phyloP scores from a whole-genome alignment of 257 asterid species.

The Thymus mandschuricus region DNA sequence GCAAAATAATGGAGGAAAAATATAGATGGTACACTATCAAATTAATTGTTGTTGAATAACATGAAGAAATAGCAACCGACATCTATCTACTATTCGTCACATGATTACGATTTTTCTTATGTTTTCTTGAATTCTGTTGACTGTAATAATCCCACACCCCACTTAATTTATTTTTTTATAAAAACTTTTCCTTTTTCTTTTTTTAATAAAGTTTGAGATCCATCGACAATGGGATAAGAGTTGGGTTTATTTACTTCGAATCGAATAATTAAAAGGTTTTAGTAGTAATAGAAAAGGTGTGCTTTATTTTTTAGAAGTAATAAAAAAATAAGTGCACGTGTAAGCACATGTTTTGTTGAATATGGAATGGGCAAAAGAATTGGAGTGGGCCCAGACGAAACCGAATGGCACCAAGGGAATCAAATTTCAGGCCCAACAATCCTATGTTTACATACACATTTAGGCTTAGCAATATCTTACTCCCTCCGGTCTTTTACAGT shows the following conservation, averaged over 20 bases:
- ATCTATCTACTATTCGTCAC: no score
- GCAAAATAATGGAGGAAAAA: neutral
- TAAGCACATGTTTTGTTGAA: conserved; percentile 51
- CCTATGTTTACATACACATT: conserved; percentile 13
- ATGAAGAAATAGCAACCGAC: no score
- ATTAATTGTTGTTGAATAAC: no score
- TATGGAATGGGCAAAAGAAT: conserved; percentile 34
- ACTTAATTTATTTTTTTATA: no score
- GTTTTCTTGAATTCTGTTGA: no score
- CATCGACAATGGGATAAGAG: neutral
- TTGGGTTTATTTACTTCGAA: neutral
- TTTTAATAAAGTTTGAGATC: neutral
- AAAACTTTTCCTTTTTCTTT: no score
- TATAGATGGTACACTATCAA: neutral
- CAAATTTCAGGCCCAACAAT: conserved; percentile 27
- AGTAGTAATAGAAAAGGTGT: neutral
- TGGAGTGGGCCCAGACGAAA: conserved; percentile 26
- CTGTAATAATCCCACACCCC: no score
- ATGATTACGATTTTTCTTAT: no score
- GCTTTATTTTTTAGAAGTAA: no score
- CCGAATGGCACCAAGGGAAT: conserved; percentile 1
- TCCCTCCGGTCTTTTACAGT: no score
- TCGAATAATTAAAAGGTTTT: no score
- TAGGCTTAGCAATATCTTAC: neutral
- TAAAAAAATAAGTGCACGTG: conserved; percentile 40